These are phyloP conservation scores for Alternaria sp. DNA, from an alignment of 2,329 filamentous ascomycete genomes.

Conservation along the genomic window DNA sequence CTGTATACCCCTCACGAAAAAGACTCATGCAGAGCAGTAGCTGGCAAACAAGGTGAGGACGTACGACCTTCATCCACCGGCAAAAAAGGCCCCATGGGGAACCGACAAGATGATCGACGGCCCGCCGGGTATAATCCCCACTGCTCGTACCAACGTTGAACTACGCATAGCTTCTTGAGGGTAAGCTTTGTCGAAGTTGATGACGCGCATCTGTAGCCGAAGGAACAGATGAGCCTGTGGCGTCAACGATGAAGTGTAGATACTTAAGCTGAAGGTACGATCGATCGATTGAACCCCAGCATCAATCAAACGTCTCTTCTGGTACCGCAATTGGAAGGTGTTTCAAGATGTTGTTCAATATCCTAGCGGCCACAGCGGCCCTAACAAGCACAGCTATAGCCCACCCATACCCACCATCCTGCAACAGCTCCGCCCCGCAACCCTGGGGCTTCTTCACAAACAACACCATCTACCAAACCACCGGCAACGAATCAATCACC, in stretches of 20 bases:
- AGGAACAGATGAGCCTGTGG: background rate
- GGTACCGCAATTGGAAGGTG: background rate
- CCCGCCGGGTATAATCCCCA: slow-evolving; percentile 7
- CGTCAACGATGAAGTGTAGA: background rate
- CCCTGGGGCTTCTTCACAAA: slow-evolving; percentile 27
- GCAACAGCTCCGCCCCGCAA: background rate
- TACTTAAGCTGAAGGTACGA: slow-evolving; percentile 1
- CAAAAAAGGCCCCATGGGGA: slow-evolving; percentile 2
- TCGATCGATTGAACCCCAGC: background rate
- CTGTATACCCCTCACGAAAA: background rate
- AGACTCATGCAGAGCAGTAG: background rate
- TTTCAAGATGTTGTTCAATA: background rate
- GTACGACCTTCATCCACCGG: slow-evolving; percentile 1
- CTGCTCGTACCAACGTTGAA: background rate
- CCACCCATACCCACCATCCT: background rate
- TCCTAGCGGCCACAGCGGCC: background rate
- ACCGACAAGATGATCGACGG: background rate
- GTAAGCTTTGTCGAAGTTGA: background rate
- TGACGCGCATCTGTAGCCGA: background rate
- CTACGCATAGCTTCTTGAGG: background rate
- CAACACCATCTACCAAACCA: slow-evolving; percentile 27
- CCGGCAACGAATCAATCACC: slow-evolving; percentile 17
- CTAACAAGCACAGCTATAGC: background rate
- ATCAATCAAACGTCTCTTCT: background rate
- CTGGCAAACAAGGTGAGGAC: background rate